Percentiles rank a stretch among this genome's conserved stretches.
These are phyloP conservation scores for Cytospora schulzeri DNA, from an alignment of 2,329 filamentous ascomycete species.

Conservation along the genomic window DNA sequence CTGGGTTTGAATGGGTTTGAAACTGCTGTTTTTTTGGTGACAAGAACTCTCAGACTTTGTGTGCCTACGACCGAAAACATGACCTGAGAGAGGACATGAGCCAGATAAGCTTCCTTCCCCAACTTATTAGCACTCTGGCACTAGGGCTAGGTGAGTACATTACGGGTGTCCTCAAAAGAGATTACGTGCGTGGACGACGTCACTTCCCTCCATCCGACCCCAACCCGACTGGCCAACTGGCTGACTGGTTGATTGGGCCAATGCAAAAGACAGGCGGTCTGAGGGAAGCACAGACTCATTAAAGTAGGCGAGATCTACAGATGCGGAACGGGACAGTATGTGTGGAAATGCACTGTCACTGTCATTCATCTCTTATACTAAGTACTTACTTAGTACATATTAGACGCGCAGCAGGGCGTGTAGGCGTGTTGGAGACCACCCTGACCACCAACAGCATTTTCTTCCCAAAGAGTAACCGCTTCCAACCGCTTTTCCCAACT, in stretches of 20 bases:
- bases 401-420: no score
- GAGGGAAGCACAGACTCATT: neutral
- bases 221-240: no score
- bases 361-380: neutral
- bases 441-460: no score
- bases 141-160: neutral
- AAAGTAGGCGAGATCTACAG: neutral
- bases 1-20: no score
- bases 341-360: no score
- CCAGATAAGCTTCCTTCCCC: neutral
- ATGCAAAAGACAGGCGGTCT: neutral
- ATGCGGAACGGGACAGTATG: neutral
- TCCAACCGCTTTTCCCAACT: neutral
- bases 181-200: neutral
- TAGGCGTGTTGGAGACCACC: no score
- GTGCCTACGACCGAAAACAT: neutral
- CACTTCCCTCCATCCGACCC: neutral
- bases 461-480: neutral
- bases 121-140: no score
- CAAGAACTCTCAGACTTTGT: neutral
- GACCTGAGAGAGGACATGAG: neutral
- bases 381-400: no score
- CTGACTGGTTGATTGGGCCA: no score
- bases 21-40: neutral
- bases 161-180: neutral